Evolutionary conservation across 2,329 filamentous ascomycete species (phyloP), one percentile per base, ranked within the genome.

Genomic region (Orbilia brochopaga): DNA sequence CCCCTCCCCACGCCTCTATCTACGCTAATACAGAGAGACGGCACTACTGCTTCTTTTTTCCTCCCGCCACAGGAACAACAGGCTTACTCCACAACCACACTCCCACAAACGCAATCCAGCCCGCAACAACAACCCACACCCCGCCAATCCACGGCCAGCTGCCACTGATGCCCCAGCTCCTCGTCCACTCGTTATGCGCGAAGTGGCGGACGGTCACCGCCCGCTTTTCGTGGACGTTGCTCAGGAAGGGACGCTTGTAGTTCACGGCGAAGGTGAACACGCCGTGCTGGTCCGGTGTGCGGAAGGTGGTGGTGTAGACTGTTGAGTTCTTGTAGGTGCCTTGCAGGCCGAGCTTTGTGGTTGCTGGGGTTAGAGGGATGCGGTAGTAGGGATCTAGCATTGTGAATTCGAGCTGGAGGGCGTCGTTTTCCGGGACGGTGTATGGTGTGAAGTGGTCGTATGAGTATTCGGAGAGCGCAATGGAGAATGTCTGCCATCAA

Each of bases 311-410:
- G 74, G 85, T 84, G 83, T 88, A 99, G 73, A 90, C 84, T 55
- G 90, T 88, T 74, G 87, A 87, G 76, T 90, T 88, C 30, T 73
- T 67, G 17, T 62, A 35, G 19, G 61, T 35, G 32, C 37, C 30
- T 1, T 60, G 61, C 83, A 80, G 1, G 87, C 27, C 27, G 4
- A 32, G 27, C 27, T 32, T 32, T 32, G 83, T 83, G 32, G 81
- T 80, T 8, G 83, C 79, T 13, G 86, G 85, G 7, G 82, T 77
- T 32, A 99, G 87, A 69, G 87, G 83, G 35, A 97, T 85, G 46
- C 94, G 92, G 82, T 97, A 89, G 86, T 97, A 97, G 64, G 94
- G 93, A 1, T 93, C 97, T 52, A 99, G 89, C 94, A 97, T 99
- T 82, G 88, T 92, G 83, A 97, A 97, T 81, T 99, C 94, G 73